Percentiles rank a stretch among this genome's conserved stretches.
These are phyloP conservation scores for Pythium aphanidermatum DNA, from an alignment of 352 stramenopile species.

Conservation along the genomic window DNA sequence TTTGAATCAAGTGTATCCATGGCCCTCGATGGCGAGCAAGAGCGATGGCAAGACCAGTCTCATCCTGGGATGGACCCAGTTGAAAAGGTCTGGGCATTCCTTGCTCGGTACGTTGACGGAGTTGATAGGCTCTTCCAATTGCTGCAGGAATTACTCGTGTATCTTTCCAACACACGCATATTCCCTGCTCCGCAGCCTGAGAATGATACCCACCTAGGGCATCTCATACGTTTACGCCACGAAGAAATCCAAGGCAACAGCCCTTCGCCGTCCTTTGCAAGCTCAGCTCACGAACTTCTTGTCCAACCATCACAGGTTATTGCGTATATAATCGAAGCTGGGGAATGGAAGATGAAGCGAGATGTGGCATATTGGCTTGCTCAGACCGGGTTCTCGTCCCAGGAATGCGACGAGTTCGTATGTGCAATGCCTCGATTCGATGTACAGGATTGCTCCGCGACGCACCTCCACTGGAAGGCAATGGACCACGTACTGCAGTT, in stretches of 20 bases:
- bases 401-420: conserved; percentile 18
- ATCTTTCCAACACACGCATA: conserved; percentile 14
- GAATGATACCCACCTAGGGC: conserved; percentile 16
- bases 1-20: conserved; percentile 16
- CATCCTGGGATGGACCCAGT: conserved; percentile 13
- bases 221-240: conserved; percentile 11
- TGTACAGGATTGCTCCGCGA: not conserved
- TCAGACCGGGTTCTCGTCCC: conserved; percentile 15
- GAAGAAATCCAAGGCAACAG: conserved; percentile 12
- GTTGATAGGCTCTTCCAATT: conserved; percentile 2
- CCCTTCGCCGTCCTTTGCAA: not conserved
- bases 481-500: conserved; percentile 22
- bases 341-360: conserved; percentile 26
- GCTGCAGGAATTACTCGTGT: conserved; percentile 14
- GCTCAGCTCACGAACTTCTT: conserved; percentile 9
- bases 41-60: not conserved
- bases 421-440: conserved; percentile 10
- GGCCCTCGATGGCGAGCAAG: conserved; percentile 6
- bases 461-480: conserved; percentile 9
- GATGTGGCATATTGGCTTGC: conserved; percentile 19
- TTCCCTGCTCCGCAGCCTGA: conserved; percentile 16
- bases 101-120: conserved; percentile 4
- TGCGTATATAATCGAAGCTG: conserved; percentile 10
- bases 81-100: conserved; percentile 20
- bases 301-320: conserved; percentile 1